Evolutionary conservation across 768 basidiomycete genomes (phyloP), one percentile per base, ranked within the genome.

Genomic region (Lentinula detonsa): DNA sequence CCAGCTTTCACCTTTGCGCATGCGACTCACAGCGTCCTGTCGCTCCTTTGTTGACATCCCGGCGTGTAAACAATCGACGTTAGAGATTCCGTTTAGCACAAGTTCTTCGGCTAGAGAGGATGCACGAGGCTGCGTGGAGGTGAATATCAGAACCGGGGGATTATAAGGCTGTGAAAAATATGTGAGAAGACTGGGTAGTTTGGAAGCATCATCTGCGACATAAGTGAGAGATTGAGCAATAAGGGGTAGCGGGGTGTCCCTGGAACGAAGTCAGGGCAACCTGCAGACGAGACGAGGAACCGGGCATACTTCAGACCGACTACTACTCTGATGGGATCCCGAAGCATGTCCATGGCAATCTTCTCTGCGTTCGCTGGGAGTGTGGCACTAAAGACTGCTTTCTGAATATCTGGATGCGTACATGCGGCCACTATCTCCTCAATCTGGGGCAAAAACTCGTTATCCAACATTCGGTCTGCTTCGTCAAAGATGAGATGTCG

Each of bases 301-400:
- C 28, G 15, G 37, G 78, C 92, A 65, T 63, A 95, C 95, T 98
- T 99, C 52, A 96, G 77, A 39, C 97, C 97, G 33, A 98, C 95
- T n/a, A 98, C 93, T 10, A 98, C 85, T 9, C 97, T 86, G 56
- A 98, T 87, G 4, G 94, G 93, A 68, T 96, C 85, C 5, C 78
- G 80, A 35, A 98, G 78, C 81, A 95, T 90, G 23, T 80, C 81
- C 84, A 94, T 86, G 0, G 94, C 94, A 31, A 94, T 75, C 67
- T 88, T 91, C 72, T 99, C 97, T 0, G 84, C 88, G 9, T 86
- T 85, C 10, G 91, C 87, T 16, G 96, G 96, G 48, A 99, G 84
- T 0, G 97, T 99, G 1, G 97, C 97, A 66, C 93, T 95, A 72
- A 98, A 94, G 18, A 98, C 86, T 2, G 90, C 90, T 67, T 94